Percentiles rank a stretch among this genome's conserved stretches.
phyloP scores from a whole-genome alignment of 2,329 filamentous ascomycete species.

The Sporothrix humicola region DNA sequence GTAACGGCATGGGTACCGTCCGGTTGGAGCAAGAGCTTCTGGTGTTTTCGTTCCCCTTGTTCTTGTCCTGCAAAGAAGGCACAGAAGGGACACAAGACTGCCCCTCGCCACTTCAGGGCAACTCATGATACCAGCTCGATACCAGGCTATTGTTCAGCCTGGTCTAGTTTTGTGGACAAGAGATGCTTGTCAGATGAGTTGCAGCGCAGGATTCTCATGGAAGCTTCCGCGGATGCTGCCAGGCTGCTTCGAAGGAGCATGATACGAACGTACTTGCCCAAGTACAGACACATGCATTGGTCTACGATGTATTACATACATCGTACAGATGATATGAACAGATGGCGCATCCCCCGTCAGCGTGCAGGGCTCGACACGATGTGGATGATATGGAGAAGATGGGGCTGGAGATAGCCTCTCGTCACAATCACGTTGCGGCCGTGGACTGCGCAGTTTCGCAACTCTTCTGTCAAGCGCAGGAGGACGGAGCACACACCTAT shows the following conservation, averaged over 20 bases:
- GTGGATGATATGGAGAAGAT: not conserved
- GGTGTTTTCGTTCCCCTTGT: not conserved
- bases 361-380: conserved; percentile 23
- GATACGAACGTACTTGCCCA: not conserved
- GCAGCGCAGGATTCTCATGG: not conserved
- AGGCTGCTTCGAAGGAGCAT: not conserved
- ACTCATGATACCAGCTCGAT: not conserved
- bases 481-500: not conserved
- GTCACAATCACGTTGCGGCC: not conserved
- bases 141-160: conserved; percentile 17
- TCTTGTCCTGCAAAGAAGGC: not conserved
- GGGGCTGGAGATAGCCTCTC: not conserved
- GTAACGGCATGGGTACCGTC: conserved; percentile 19
- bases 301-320: too few relatives aligned
- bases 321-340: not conserved
- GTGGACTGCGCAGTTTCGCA: not conserved
- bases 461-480: not conserved
- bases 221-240: not conserved
- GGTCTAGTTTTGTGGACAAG: not conserved
- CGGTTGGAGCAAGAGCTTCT: not conserved
- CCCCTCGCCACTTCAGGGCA: not conserved
- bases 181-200: not conserved
- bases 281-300: conserved; percentile 9
- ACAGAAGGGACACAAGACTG: not conserved
- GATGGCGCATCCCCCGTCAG: not conserved